Base-by-base conservation (phyloP, 495 filamentous ascomycete species). In the Bathelium albidoporum region DNA sequence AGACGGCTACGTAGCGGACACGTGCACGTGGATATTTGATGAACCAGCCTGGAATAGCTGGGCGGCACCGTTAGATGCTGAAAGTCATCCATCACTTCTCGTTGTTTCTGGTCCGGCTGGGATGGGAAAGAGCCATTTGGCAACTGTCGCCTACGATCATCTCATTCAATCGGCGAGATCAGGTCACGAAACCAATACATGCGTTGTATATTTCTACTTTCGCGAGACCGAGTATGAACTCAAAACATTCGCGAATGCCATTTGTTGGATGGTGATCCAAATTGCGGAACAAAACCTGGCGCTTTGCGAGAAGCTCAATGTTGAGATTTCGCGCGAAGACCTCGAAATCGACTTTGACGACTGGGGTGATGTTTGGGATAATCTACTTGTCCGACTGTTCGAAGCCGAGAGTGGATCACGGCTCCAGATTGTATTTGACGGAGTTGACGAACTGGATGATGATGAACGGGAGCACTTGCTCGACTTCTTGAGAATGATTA, bases 81-180 rank as follows among this genome's bases (percentile, higher is more conserved):
- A 62, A 60, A 3, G 20, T 64, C 45, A 26, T 53, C 43, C 9
- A 49, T 20, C 43, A 18, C 43, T 49, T 49, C 43, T 49, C 43
- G 20, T 49, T 49, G 20, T 49, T 49, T 49, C 43, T 11, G 64
- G 64, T 22, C 53, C 45, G 14, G 64, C 55, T 18, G 65, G 65
- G 2, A 55, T 59, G 12, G 67, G 67, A n/a, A 69, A 69, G 53
- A 66, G 64, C 34, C 61, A 69, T 39, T 12, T 69, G 5, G 67
- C 67, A 16, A 59, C 58, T 16, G 36, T 58, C 3, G 44, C 49
- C 2, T 59, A 61, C 43, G 60, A 69, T 36, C 59, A 59, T 10
- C 64, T 69, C 9, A 10, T 26, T 29, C 53, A 41, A 4, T 34
- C 58, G 2, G 36, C 52, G 4, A n/a, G 61, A 64, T 1, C 39